Conservation (phyloP, 495 filamentous ascomycete species). For the Xylaria acuta region DNA sequence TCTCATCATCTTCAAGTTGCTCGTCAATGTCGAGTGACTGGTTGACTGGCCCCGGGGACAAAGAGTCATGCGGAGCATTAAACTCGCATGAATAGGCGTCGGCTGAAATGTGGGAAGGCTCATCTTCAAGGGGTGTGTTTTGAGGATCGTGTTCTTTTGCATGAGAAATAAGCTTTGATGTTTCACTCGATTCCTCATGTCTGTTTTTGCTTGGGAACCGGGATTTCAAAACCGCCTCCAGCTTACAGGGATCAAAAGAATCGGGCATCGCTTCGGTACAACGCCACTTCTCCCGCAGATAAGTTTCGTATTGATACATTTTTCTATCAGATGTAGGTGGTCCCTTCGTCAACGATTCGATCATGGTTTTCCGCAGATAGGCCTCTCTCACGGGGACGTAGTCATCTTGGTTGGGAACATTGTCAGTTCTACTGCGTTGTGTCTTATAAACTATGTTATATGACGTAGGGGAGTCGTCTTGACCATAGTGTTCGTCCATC, state of each 20-base stretch:
- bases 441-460: background rate
- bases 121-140: background rate
- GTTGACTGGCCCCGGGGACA: background rate
- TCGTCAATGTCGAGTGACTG: constrained; percentile 26
- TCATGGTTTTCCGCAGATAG: background rate
- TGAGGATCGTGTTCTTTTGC: background rate
- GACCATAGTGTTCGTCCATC: background rate
- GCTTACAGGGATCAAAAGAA: constrained; percentile 27
- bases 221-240: constrained; percentile 23
- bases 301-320: constrained; percentile 18
- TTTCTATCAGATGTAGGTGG: constrained; percentile 13
- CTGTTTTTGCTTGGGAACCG: background rate
- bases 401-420: background rate
- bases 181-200: background rate
- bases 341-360: background rate
- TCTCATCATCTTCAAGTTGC: constrained; percentile 19
- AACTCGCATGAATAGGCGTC: background rate
- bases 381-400: background rate
- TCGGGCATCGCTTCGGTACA: constrained; percentile 29
- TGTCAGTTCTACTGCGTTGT: background rate
- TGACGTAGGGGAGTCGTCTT: background rate
- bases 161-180: background rate
- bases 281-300: constrained; percentile 31
- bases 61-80: background rate
- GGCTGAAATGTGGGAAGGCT: no score